Conservation (phyloP, 305 asterid genomes). For the Fraxinus xanthoxyloides region DNA sequence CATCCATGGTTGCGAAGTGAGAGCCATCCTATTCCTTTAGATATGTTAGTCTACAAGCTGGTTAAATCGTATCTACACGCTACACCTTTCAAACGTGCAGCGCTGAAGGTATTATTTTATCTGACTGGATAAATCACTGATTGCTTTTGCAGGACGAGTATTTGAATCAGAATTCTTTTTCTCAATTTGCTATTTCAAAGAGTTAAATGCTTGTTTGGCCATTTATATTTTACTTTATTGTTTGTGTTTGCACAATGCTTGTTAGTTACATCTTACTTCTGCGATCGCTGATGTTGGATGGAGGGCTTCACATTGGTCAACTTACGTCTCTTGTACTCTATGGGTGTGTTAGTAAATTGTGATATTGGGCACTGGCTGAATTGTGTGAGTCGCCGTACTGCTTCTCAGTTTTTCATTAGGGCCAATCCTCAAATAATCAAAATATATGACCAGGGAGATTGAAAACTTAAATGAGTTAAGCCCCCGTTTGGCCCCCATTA, state of each 20-base stretch:
- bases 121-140: background rate
- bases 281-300: background rate
- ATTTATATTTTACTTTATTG: no score
- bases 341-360: background rate
- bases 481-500: background rate
- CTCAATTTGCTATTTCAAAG: background rate
- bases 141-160: background rate
- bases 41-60: slow-evolving; percentile 73
- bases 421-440: background rate
- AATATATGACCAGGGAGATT: background rate
- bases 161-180: background rate
- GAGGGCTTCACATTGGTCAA: background rate
- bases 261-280: background rate
- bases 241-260: no score
- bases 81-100: slow-evolving; percentile 86
- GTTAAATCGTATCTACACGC: slow-evolving; percentile 80
- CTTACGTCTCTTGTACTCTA: background rate
- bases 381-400: background rate
- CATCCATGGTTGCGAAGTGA: slow-evolving; percentile 96
- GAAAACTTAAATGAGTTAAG: background rate
- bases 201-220: background rate
- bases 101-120: slow-evolving; percentile 61
- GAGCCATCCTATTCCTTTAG: slow-evolving; percentile 81
- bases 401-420: background rate
- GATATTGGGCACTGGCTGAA: background rate